Base-by-base conservation (phyloP, 108 stramenopile species). In the Nitzschia sp. region DNA sequence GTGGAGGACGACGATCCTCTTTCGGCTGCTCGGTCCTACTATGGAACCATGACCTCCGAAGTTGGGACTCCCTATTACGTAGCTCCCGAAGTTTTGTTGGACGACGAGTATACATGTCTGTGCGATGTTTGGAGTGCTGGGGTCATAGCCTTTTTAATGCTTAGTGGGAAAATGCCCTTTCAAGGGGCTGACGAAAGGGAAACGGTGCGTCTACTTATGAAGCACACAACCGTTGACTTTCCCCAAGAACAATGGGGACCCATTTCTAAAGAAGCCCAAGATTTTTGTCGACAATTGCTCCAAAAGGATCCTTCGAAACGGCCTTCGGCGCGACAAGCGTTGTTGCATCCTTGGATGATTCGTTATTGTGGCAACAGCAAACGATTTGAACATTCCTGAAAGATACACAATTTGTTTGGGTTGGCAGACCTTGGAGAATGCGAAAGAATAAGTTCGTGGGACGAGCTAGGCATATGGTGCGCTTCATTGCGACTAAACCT, bases 101-200 rank as follows among this genome's bases (percentile, higher is more conserved):
- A 19, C 77, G 87, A 80, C 21, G 89, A 94, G 45, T 96, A 96
- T 77, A 90, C 88, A 47, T 82, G 81, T 6, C 76, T 71, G 36
- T 98, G 97, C 74, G 98, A 98, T 80, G 83, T 98, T 71, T 98
- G 97, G 97, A 82, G 79, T 23, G 88, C 98, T 53, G 69, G 69
- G 13, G 91, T 89, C 15, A 82, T 93, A 27, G 77, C 85, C 17
- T 93, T 75, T 62, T 31, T 70, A 28, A 58, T 87, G 5, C 68
- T 92, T 26, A 63, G 86, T 21, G 90, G 90, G 4, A 74, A 71
- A 36, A 82, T 87, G 1, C 90, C 90, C 9, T 85, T 88, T 69
- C 77, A 70, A 19, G 90, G 87, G 5, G 21, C 23, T 30, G 49
- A 65, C 51, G 65, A 66, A 38, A 0, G 33, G 67, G 70, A 72